Evolutionary conservation across 257 asterid genomes (phyloP), one percentile per base, ranked within the genome.

Genomic region (Solanum commersonii): DNA sequence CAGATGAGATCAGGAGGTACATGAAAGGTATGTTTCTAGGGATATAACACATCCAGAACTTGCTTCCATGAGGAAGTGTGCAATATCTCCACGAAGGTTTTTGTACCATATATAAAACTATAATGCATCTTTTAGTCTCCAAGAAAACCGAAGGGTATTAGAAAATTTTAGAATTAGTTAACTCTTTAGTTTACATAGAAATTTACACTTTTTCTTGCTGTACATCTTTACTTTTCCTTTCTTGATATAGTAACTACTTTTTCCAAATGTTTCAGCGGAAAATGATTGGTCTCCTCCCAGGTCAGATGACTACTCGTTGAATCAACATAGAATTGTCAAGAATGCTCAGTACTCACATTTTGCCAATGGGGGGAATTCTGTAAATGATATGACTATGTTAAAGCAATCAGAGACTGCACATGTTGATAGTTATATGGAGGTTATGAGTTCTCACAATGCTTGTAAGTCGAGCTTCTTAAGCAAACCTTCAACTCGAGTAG

Each of bases 231-330:
- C 29, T 49, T 81, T 29, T 46, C 25, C 29, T 46, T 46, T 81
- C 85, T 49, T 25, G 42, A 81, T 81, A 49, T 46, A 31, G 22
- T 82, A 82, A 49, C 70, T 20, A 49, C 6, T 5, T 82, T 46
- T 49, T 18, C 15, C 31, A 29, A 82, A 31, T 49, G 71, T 82
- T 82, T 49, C 86, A 82, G 86, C 86, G 31, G 71, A 82, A 52
- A 82, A 82, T 82, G 86, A 49, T 82, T 82, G 86, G 86, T 82
- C 86, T 49, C 86, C 86, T 82, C 44, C 86, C 18, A 31, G 65
- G 46, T 82, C 86, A 82, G 86, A 82, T 49, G 86, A 82, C 70
- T 49, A 49, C 59, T 82, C 20, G 44, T 31, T 52, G 44, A 82
- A 52, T 82, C 86, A 52, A 82, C 44, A 82, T 49, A 49, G 86